Base-by-base conservation (phyloP, 2,329 filamentous ascomycete species). In the Sphaerostilbella broomeana region DNA sequence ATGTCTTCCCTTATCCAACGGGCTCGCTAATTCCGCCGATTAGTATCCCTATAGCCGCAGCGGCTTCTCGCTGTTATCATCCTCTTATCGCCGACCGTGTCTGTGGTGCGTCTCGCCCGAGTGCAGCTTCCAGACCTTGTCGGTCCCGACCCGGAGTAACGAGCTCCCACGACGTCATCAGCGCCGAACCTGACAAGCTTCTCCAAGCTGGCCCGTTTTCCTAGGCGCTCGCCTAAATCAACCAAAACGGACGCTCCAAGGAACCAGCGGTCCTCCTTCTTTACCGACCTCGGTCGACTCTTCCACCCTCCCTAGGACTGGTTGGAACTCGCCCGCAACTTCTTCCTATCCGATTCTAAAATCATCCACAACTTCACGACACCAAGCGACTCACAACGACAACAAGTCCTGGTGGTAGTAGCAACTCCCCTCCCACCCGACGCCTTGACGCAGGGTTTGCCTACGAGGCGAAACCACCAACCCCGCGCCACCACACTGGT, bases 241-340 rank as follows among this genome's bases (percentile, higher is more conserved):
- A 58, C 57, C 60, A 70, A 66, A 59, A 73, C 71, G 70, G 70
- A 70, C 62, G 59, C 60, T 51, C 63, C 61, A 65, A 65, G 64
- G 61, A 58, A 58, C 63, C 62, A 55, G 52, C 61, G 60, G 56
- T 59, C 55, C 54, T 61, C 70, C 58, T 56, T 69, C 55, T 64
- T 72, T 58, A 69, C 69, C 64, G 55, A 63, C 52, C 59, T 70
- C 56, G 65, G 75, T 57, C 57, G 67, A 57, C 57, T 70, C 47
- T 67, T 70, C 51, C 72, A 77, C 50, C 72, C 72, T 62, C 72
- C 71, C 47, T 75, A 74, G 54, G 44, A 64, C 51, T 43, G 42
- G 41, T 26, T 44, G 40, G 30, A 20, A 35, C 18, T 24, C 17
- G 10, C 18, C 12, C 18, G 38, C 34, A 21, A 36, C 24, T 35